Evolutionary conservation across 768 basidiomycete genomes (phyloP).

Genomic region (Pleurotus tuber-regium): DNA sequence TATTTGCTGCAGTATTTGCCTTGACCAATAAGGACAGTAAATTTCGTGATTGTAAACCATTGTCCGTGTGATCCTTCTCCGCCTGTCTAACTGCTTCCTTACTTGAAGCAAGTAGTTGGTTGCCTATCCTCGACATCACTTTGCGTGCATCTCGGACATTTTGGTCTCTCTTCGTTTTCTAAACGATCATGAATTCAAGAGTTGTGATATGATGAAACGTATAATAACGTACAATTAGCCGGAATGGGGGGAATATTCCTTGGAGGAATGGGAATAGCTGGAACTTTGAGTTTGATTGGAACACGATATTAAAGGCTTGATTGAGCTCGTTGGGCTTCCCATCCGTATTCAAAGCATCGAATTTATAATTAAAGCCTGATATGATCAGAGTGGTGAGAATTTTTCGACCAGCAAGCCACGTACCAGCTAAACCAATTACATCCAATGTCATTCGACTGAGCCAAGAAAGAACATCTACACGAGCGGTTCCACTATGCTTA

Average conservation of each 20-base stretch:
- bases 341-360: conserved; percentile 16
- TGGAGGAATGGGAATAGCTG: conserved; percentile 23
- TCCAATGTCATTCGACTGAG: conserved; percentile 55
- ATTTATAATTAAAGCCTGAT: conserved; percentile 18
- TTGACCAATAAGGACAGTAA: conserved; percentile 57
- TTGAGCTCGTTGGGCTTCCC: conserved; percentile 38
- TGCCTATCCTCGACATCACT: conserved; percentile 50
- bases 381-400: conserved; percentile 15
- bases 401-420: conserved; percentile 43
- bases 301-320: conserved; percentile 42
- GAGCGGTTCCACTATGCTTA: conserved; percentile 13
- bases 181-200: not conserved
- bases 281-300: conserved; percentile 33
- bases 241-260: conserved; percentile 27
- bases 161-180: conserved; percentile 32
- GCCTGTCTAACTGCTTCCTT: conserved; percentile 33
- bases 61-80: conserved; percentile 27
- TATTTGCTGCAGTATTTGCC: conserved; percentile 63
- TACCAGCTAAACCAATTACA: conserved; percentile 55
- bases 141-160: conserved; percentile 27
- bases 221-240: conserved; percentile 30
- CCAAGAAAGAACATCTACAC: conserved; percentile 49
- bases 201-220: too few relatives aligned
- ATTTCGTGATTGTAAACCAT: conserved; percentile 42
- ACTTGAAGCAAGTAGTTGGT: conserved; percentile 45